Evolutionary conservation across 257 asterid species (phyloP), one percentile per base, ranked within the genome.

Genomic region (Rehmannia glutinosa): DNA sequence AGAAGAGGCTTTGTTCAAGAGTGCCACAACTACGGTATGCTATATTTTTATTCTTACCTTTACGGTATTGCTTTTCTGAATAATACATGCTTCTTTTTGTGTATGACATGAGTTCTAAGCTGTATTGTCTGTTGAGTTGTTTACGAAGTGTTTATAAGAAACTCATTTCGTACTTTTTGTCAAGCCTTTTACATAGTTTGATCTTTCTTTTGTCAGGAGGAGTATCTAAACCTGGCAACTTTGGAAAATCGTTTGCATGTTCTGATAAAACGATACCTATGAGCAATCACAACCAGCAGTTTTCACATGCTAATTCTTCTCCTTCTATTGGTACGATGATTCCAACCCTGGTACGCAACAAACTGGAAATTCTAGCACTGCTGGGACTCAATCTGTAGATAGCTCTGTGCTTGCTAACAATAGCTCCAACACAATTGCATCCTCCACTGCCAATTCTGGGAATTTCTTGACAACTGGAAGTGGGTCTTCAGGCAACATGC

Each of bases 311-410:
- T 57, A 91, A 73, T 87, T 75, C 97, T 19, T 88, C 97, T 54
- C 72, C 88, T 64, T 81, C 98, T 50, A 57, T 84, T 77, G 93
- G 99, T 71, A 80, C 98, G 41, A 94, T 94, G 99, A 94, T 94
- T 64, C 99, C 99, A 68, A 89, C 99, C 98, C 99, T 73, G 97
- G 99, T 60, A 73, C 91, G 85, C 84, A 87, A 58, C 99, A 85
- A 81, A 76, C 78, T 73, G 96, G 87, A 63, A 83, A 80, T 71
- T 64, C 95, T 24, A 80, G 70, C 76, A 62, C 77, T 47, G 74
- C 71, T 59, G 90, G 84, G 64, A 64, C 83, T 53, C 77, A 84
- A n/a, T 76, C 88, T 25, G 73, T 84, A 38, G 91, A 88, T 79
- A 85, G 81, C 76, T 73, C 87, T 49, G 49, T 70, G 66, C 73